phyloP scores from a whole-genome alignment of 176 grass and related monocot genomes.

The Oryza punctata region DNA sequence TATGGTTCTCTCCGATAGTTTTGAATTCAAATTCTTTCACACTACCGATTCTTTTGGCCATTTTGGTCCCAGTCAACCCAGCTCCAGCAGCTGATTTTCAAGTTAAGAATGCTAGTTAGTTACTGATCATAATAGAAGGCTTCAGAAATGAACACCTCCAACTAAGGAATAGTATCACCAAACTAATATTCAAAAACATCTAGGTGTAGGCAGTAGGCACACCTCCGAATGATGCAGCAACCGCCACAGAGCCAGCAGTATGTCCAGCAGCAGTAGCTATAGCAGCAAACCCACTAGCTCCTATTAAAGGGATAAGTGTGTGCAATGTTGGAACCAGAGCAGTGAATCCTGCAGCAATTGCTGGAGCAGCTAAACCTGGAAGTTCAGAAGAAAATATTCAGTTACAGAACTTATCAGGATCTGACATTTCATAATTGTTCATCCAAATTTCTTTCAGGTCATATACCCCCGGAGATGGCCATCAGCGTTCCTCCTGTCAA shows the following conservation, averaged over 20 bases:
- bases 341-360: constrained; percentile 89
- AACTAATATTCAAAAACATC: neutral
- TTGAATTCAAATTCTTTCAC: constrained; percentile 97
- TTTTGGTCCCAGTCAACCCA: constrained; percentile 92
- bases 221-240: constrained; percentile 99
- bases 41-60: constrained; percentile 83
- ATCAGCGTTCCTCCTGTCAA: constrained; percentile 91
- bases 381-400: neutral
- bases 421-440: constrained; percentile 1
- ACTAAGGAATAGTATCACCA: neutral
- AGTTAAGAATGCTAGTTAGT: constrained; percentile 42
- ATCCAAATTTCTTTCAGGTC: neutral
- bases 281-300: constrained; percentile 94
- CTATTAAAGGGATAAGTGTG: constrained; percentile 79
- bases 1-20: constrained; percentile 81
- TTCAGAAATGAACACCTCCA: neutral
- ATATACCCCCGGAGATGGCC: constrained; percentile 95
- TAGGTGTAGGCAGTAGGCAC: neutral
- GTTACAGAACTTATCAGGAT: neutral
- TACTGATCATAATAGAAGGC: neutral
- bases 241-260: constrained; percentile 84
- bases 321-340: constrained; percentile 85
- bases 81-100: constrained; percentile 88
- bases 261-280: constrained; percentile 87
- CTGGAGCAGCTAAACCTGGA: constrained; percentile 94